phyloP scores from a whole-genome alignment of 2,329 filamentous ascomycete genomes.

The Ophiostoma himal-ulmi region DNA sequence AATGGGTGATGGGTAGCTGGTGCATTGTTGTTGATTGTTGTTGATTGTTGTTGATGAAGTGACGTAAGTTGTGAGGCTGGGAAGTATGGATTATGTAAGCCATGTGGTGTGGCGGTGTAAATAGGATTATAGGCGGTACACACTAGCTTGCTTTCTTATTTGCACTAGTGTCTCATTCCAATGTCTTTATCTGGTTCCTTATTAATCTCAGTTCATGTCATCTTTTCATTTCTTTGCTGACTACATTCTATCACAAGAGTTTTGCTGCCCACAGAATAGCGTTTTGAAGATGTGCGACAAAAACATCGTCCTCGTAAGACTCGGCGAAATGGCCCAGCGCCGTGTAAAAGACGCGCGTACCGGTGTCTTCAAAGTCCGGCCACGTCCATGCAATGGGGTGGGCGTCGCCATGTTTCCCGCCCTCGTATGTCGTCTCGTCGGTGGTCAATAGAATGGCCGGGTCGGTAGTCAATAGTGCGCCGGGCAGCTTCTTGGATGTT shows the following conservation, averaged over 20 bases:
- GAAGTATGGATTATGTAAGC: background rate
- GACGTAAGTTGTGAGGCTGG: background rate
- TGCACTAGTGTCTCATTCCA: background rate
- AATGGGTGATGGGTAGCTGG: background rate
- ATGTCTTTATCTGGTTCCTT: slow-evolving; percentile 15
- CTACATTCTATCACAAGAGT: slow-evolving; percentile 20
- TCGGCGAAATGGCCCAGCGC: slow-evolving; percentile 40
- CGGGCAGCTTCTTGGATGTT: background rate
- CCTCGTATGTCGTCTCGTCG: slow-evolving; percentile 35
- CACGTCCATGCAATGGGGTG: slow-evolving; percentile 40
- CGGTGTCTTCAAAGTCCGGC: slow-evolving; percentile 36
- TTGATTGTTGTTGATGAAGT: background rate
- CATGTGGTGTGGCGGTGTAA: background rate
- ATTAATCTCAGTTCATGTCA: background rate
- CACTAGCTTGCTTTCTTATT: background rate
- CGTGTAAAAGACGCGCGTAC: slow-evolving; percentile 39
- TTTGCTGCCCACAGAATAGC: slow-evolving; percentile 31
- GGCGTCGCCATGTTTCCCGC: slow-evolving; percentile 34
- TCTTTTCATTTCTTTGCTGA: too few species aligned
- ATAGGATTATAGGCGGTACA: background rate
- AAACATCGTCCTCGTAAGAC: slow-evolving; percentile 35
- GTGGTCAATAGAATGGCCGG: slow-evolving; percentile 35
- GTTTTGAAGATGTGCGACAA: slow-evolving; percentile 28
- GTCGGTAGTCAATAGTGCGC: slow-evolving; percentile 31
- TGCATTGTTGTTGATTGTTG: background rate